Base-by-base conservation (phyloP, 345 rosid genomes). In the Anastatica hierochuntica region DNA sequence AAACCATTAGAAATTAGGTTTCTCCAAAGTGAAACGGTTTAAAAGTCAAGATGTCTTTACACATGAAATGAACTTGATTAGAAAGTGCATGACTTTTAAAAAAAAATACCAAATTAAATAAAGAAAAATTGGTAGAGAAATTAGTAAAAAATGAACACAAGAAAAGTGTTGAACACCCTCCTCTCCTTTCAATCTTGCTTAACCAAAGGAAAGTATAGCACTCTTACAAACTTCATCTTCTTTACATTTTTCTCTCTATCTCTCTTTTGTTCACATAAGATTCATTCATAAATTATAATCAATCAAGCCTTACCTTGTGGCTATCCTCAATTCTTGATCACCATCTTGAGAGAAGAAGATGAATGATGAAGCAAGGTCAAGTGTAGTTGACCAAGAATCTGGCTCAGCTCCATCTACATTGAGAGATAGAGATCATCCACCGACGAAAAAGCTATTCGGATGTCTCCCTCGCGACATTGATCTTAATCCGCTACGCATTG, bases 401-500 rank as follows among this genome's bases (percentile, higher is more conserved):
- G 79, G 70, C 14, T 72, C 70, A 6, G 63, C 55, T 29, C 39
- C 75, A 16, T 47, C 67, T 53, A 29, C 53, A 8, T 62, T 66
- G 2, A 49, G 60, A 35, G 39, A 69, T 47, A 76, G 40, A 11
- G 73, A 64, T 43, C 39, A 11, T 24, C 53, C 27, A 0, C 41
- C 72, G 1, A 48, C 60, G 6, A 71, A 51, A 14, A 16, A 69
- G 2, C 14, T 20, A 0, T 58, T 69, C 2, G 58, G 35, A 7
- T 62, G 55, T 60, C 49, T 66, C 35, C 63, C 58, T n/a, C 24
- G 19, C n/a, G 71, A 71, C 17, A 43, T 66, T 39, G 63, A 80
- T 58, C 72, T 82, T 24, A 73, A 88, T 35, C 77, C 76, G 34
- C 55, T 64, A 7, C 82, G 90, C 14, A 66, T 66, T 79, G 96